Conservation (phyloP, 129 eudicot species). For the Calendula officinalis region DNA sequence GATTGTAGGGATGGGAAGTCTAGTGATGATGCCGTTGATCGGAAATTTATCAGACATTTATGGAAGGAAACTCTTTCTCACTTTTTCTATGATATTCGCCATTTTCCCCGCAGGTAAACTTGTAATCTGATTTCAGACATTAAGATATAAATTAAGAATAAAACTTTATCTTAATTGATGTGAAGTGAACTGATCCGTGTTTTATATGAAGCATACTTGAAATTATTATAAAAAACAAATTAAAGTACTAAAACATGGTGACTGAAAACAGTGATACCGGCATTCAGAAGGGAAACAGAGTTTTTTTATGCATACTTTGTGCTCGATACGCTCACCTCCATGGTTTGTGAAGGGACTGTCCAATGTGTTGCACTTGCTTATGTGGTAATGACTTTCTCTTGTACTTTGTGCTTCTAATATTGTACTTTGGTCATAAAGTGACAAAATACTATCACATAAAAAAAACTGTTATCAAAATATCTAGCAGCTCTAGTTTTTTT, state of each 20-base stretch:
- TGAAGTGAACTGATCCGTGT: no score
- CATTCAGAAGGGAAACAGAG: conserved; percentile 48
- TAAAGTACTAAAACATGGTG: conserved; percentile 1
- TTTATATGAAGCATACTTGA: neutral
- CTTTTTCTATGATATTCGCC: conserved; percentile 28
- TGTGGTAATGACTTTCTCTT: conserved; percentile 41
- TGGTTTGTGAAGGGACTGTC: conserved; percentile 77
- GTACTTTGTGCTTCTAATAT: conserved; percentile 6
- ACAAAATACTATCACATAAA: neutral
- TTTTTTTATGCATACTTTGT: conserved; percentile 66
- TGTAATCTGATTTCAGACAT: neutral
- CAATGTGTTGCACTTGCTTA: conserved; percentile 77
- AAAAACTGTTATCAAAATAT: neutral
- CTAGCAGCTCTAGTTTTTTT: no score
- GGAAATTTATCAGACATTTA: conserved; percentile 41
- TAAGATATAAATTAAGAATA: no score
- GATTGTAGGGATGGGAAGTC: conserved; percentile 29
- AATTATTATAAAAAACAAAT: neutral
- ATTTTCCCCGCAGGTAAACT: conserved; percentile 33
- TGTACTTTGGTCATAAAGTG: neutral
- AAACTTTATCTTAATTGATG: no score
- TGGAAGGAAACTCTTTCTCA: conserved; percentile 36
- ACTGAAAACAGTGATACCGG: conserved; percentile 54
- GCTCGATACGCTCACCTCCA: conserved; percentile 62
- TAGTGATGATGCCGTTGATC: conserved; percentile 37